These are phyloP conservation scores for Eremothecium cymbalariae DNA, from an alignment of 1,139 yeast genomes.

Conservation along the genomic window DNA sequence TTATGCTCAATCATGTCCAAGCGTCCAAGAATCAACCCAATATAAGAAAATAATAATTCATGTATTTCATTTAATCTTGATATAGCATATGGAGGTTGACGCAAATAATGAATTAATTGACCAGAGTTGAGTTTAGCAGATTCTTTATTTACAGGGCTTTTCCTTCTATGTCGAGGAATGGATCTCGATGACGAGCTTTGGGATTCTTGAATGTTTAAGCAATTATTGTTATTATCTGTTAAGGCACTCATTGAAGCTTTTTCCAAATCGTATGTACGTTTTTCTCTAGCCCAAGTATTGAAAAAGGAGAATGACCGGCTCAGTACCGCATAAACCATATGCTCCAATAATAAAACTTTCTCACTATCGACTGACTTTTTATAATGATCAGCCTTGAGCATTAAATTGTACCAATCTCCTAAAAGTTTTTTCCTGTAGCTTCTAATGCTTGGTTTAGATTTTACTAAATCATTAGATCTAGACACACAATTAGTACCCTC, in stretches of 20 bases:
- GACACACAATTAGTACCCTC: constrained; percentile 80
- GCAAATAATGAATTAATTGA: constrained; percentile 31
- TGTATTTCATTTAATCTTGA: constrained; percentile 69
- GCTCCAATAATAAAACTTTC: constrained; percentile 62
- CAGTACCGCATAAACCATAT: constrained; percentile 66
- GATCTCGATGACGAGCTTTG: too few relatives aligned
- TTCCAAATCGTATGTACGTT: constrained; percentile 30
- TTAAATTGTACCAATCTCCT: constrained; percentile 85
- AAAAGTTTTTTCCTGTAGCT: constrained; percentile 69
- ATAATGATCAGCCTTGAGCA: constrained; percentile 78
- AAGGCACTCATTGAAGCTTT: too few relatives aligned
- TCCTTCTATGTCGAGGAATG: background rate
- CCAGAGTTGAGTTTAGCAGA: background rate
- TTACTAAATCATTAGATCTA: constrained; percentile 70
- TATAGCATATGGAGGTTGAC: constrained; percentile 58
- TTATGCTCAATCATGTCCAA: constrained; percentile 69
- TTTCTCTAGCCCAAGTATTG: constrained; percentile 66
- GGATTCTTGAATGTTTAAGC: too few relatives aligned
- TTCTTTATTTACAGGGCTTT: background rate
- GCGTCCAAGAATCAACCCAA: constrained; percentile 65
- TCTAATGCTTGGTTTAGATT: constrained; percentile 58
- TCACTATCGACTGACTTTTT: constrained; percentile 59
- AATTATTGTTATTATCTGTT: too few relatives aligned
- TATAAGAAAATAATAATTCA: constrained; percentile 58
- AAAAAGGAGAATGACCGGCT: constrained; percentile 66